These are phyloP conservation scores for Exophiala spinifera DNA, from an alignment of 2,329 filamentous ascomycete genomes.

Conservation along the genomic window DNA sequence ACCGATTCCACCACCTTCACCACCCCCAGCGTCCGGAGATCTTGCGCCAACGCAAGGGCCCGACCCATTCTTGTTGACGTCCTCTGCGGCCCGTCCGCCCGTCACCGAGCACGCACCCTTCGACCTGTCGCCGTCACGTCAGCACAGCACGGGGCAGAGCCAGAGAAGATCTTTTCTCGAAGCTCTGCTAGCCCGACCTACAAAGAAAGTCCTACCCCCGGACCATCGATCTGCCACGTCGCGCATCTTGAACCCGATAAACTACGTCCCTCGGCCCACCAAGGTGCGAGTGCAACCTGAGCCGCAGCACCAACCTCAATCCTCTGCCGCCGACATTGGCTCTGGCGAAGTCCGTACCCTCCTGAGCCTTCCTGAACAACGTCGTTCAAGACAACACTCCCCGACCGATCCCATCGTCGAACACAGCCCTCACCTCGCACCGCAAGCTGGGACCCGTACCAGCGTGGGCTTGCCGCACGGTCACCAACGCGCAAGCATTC, in stretches of 20 bases:
- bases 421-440: conserved; percentile 35
- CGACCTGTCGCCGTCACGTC: conserved; percentile 31
- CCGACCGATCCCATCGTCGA: conserved; percentile 49
- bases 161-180: conserved; percentile 29
- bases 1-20: not conserved
- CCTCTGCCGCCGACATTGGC: conserved; percentile 33
- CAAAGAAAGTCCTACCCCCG: conserved; percentile 17
- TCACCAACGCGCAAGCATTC: conserved; percentile 38
- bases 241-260: conserved; percentile 60
- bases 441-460: conserved; percentile 42
- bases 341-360: conserved; percentile 52
- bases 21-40: too few relatives aligned
- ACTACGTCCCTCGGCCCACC: conserved; percentile 56
- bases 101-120: conserved; percentile 19
- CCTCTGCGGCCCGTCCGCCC: conserved; percentile 13
- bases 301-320: conserved; percentile 22
- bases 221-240: conserved; percentile 41
- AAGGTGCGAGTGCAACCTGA: conserved; percentile 41
- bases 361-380: conserved; percentile 56
- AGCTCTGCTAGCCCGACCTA: conserved; percentile 25
- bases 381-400: conserved; percentile 51
- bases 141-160: conserved; percentile 11
- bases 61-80: conserved; percentile 15
- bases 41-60: not conserved
- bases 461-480: conserved; percentile 52